Evolutionary conservation across 495 filamentous ascomycete genomes (phyloP).

Genomic region (Hypoxylon crocopeplum): DNA sequence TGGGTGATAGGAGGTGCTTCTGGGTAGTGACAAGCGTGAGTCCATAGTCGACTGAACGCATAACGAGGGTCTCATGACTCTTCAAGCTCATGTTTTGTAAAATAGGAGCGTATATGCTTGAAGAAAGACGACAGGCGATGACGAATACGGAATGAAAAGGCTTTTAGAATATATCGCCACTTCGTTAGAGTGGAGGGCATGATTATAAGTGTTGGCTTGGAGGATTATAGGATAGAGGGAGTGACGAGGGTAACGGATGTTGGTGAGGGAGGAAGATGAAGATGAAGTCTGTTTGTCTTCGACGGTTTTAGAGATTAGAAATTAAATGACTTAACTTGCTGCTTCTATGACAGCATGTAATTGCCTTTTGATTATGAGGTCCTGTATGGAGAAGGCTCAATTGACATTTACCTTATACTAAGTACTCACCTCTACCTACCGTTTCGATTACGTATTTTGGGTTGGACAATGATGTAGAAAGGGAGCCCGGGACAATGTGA

Average conservation of each 20-base stretch:
- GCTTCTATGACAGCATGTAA: no score
- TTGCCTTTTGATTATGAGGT: no score
- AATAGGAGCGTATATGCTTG: constrained; percentile 20
- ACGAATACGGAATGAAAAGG: constrained; percentile 19
- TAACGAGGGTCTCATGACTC: constrained; percentile 23
- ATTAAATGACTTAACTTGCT: no score
- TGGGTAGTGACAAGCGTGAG: constrained; percentile 1
- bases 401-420: no score
- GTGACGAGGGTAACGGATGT: constrained; percentile 1
- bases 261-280: neutral
- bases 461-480: no score
- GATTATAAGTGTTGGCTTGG: constrained; percentile 12
- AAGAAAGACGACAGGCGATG: constrained; percentile 18
- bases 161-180: constrained; percentile 31
- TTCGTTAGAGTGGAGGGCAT: constrained; percentile 22
- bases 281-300: no score
- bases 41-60: constrained; percentile 21
- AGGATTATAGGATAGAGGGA: neutral
- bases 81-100: constrained; percentile 14
- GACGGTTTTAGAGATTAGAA: no score
- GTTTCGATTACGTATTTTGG: neutral
- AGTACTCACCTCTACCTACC: no score
- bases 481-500: no score
- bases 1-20: constrained; percentile 17
- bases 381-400: no score